Evolutionary conservation across 2,329 filamentous ascomycete genomes (phyloP).

Genomic region (Ophioceras dolichostomum): DNA sequence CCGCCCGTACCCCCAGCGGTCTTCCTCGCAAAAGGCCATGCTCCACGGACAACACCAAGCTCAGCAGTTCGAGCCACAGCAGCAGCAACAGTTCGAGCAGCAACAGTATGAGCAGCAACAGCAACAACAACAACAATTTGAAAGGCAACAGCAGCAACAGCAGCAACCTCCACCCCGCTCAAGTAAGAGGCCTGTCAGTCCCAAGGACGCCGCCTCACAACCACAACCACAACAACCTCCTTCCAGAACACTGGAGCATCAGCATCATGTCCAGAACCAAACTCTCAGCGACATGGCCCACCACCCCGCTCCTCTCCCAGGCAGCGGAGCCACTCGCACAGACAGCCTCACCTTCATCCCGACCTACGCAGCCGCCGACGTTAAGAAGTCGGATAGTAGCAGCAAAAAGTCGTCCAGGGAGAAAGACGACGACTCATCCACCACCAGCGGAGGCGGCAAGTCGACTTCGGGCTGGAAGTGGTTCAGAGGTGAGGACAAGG

Average conservation of each 20-base stretch:
- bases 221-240: too few species aligned
- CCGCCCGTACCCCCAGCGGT: slow-evolving; percentile 36
- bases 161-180: slow-evolving; percentile 18
- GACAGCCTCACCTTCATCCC: slow-evolving; percentile 74
- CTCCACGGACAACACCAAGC: slow-evolving; percentile 16
- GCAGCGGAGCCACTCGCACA: slow-evolving; percentile 53
- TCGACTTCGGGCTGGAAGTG: slow-evolving; percentile 35
- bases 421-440: slow-evolving; percentile 40
- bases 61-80: slow-evolving; percentile 8
- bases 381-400: slow-evolving; percentile 60
- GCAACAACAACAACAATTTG: slow-evolving; percentile 6
- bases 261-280: slow-evolving; percentile 23
- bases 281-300: slow-evolving; percentile 54
- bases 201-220: too few species aligned
- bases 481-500: slow-evolving; percentile 27
- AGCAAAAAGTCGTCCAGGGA: too few species aligned
- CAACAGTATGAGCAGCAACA: slow-evolving; percentile 8
- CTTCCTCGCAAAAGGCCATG: slow-evolving; percentile 35
- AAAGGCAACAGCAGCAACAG: slow-evolving; percentile 10
- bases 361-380: slow-evolving; percentile 55
- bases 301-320: slow-evolving; percentile 56
- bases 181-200: slow-evolving; percentile 15
- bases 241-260: too few species aligned
- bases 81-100: slow-evolving; percentile 4
- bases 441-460: too few species aligned